A percentile compares a stretch with the other conserved stretches of the same genome.
Conservation (phyloP, 1,284 basidiomycete species). For the Ustilago crameri region DNA sequence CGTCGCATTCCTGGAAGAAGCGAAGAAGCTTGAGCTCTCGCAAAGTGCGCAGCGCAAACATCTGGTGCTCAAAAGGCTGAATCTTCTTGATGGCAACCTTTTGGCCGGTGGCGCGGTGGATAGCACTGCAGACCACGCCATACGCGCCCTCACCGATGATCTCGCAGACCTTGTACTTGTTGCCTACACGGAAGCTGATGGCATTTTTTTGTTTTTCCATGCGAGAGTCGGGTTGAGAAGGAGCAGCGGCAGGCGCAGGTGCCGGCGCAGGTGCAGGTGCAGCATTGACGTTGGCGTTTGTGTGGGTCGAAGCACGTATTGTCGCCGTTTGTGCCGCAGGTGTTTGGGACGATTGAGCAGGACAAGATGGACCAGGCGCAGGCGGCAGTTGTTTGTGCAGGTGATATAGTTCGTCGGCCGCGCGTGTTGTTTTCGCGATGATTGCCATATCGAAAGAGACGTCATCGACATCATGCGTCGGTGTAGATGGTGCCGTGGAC, state of each 20-base stretch:
- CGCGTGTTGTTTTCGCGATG: conserved; percentile 24
- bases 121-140: conserved; percentile 69
- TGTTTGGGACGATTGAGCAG: conserved; percentile 3
- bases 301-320: neutral
- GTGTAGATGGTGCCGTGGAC: conserved; percentile 28
- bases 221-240: conserved; percentile 14
- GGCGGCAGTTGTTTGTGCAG: conserved; percentile 18
- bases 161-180: conserved; percentile 67
- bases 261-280: neutral
- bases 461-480: conserved; percentile 27
- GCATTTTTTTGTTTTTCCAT: conserved; percentile 36
- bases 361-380: conserved; percentile 3
- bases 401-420: conserved; percentile 13
- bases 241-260: conserved; percentile 4
- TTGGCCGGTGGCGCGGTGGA: conserved; percentile 67
- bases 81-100: conserved; percentile 70
- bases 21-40: conserved; percentile 67
- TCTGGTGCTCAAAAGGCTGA: conserved; percentile 67
- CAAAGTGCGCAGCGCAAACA: conserved; percentile 67
- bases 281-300: neutral
- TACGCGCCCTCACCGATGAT: conserved; percentile 71
- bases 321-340: neutral
- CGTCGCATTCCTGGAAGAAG: conserved; percentile 65
- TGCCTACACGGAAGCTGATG: conserved; percentile 64
- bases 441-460: conserved; percentile 29